Percentiles rank a stretch among this genome's conserved stretches.
These are phyloP conservation scores for Aquilaria sinensis DNA, from an alignment of 345 rosid genomes.

Conservation along the genomic window DNA sequence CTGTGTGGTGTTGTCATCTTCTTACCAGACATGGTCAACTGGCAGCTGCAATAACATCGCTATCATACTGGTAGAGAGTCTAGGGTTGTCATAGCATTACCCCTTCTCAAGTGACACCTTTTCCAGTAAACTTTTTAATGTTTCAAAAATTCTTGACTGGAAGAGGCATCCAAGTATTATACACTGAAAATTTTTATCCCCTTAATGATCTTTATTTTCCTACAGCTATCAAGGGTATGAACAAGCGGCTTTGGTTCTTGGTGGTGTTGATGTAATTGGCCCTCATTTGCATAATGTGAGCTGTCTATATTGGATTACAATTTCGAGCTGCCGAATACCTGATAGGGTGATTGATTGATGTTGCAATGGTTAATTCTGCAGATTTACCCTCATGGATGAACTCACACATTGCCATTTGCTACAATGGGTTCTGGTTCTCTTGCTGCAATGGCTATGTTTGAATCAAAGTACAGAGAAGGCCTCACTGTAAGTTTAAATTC, in stretches of 20 bases:
- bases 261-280: constrained; percentile 81
- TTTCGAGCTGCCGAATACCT: constrained; percentile 1
- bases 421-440: constrained; percentile 95
- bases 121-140: constrained; percentile 42
- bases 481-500: constrained; percentile 46
- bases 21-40: constrained; percentile 71
- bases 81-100: constrained; percentile 70
- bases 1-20: constrained; percentile 2
- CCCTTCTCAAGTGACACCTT: constrained; percentile 77
- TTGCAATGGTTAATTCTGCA: constrained; percentile 22
- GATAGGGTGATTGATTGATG: constrained; percentile 7
- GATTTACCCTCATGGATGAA: constrained; percentile 88
- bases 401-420: constrained; percentile 81
- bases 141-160: constrained; percentile 1
- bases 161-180: constrained; percentile 4
- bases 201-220: constrained; percentile 3
- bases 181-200: constrained; percentile 15
- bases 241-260: constrained; percentile 79
- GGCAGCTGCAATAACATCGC: constrained; percentile 73
- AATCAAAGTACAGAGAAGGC: constrained; percentile 78
- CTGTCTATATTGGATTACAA: constrained; percentile 7
- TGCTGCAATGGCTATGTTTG: constrained; percentile 81
- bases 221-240: constrained; percentile 75
- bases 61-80: constrained; percentile 79
- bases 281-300: constrained; percentile 84